These are phyloP conservation scores for Rutstroemia sp. DNA, from an alignment of 2,329 filamentous ascomycete genomes.

Conservation along the genomic window DNA sequence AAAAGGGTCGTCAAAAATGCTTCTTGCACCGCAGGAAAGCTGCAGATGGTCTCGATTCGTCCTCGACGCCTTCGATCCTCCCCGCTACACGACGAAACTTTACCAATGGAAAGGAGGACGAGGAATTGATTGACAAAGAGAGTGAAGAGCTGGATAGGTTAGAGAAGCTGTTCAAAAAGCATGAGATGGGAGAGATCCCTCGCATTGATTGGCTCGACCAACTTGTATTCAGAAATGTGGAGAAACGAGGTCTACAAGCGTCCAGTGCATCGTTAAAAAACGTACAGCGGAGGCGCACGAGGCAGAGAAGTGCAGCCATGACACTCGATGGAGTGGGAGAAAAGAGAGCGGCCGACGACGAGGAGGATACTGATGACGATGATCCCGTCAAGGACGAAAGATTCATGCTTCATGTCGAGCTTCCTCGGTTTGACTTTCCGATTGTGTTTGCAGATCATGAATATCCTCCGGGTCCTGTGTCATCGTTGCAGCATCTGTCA, in stretches of 20 bases:
- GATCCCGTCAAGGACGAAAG: constrained; percentile 41
- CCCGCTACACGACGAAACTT: constrained; percentile 46
- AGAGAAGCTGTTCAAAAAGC: constrained; percentile 88
- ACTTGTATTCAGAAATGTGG: constrained; percentile 83
- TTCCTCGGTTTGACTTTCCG: constrained; percentile 91
- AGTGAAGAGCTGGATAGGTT: constrained; percentile 81
- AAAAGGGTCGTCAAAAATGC: constrained; percentile 91
- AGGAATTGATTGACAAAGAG: constrained; percentile 56
- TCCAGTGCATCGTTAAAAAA: constrained; percentile 57
- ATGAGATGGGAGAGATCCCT: constrained; percentile 94
- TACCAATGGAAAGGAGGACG: constrained; percentile 38
- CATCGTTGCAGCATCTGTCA: constrained; percentile 59
- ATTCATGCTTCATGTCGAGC: constrained; percentile 82
- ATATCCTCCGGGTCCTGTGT: constrained; percentile 78
- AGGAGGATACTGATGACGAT: constrained; percentile 32
- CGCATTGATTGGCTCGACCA: constrained; percentile 94
- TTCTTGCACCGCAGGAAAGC: constrained; percentile 71
- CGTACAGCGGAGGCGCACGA: constrained; percentile 40
- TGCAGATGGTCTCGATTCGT: constrained; percentile 77
- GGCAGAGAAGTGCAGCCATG: constrained; percentile 26
- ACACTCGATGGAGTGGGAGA: constrained; percentile 25
- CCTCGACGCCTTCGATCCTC: constrained; percentile 67
- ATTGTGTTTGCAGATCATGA: constrained; percentile 93
- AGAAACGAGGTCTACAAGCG: constrained; percentile 63
- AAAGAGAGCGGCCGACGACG: constrained; percentile 31